Evolutionary conservation across 192 early-diverging fungal species (phyloP).

Genomic region (Podila horticola): DNA sequence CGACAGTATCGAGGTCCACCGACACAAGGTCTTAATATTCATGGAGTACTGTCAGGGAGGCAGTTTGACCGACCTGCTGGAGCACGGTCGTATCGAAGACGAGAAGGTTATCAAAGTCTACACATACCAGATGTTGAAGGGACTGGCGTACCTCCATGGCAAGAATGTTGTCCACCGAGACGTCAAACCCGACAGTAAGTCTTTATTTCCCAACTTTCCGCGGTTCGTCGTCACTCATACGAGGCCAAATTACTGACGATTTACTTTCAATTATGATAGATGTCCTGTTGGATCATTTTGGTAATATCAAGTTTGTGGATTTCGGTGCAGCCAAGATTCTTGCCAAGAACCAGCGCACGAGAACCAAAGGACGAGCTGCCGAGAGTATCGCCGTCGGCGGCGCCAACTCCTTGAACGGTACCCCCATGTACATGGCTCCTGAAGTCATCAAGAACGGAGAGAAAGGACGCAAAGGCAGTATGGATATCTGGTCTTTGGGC

Average conservation of each 20-base stretch:
- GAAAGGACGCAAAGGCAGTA: constrained; percentile 78
- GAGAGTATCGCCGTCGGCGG: constrained; percentile 50
- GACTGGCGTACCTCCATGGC: constrained; percentile 85
- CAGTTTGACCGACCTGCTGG: constrained; percentile 76
- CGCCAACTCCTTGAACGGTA: constrained; percentile 70
- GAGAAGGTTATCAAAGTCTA: constrained; percentile 77
- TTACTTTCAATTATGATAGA: constrained; percentile 51
- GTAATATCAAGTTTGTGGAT: constrained; percentile 86
- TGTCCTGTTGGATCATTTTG: constrained; percentile 81
- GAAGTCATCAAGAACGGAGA: constrained; percentile 88
- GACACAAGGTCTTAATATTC: constrained; percentile 89
- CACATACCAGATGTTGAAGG: constrained; percentile 85
- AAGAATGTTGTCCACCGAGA: constrained; percentile 91
- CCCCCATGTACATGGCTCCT: constrained; percentile 76
- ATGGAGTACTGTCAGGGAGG: constrained; percentile 93
- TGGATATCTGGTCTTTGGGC: constrained; percentile 94
- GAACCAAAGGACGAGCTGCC: constrained; percentile 50
- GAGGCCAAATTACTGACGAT: background rate
- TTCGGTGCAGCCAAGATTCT: constrained; percentile 93
- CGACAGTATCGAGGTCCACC: constrained; percentile 91
- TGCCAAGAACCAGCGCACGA: constrained; percentile 76
- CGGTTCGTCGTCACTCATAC: background rate
- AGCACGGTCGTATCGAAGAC: constrained; percentile 83
- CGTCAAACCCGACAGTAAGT: constrained; percentile 84
- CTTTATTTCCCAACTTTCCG: background rate